Evolutionary conservation across 2,329 filamentous ascomycete species (phyloP), one percentile per base, ranked within the genome.

Genomic region (Cytospora schulzeri): DNA sequence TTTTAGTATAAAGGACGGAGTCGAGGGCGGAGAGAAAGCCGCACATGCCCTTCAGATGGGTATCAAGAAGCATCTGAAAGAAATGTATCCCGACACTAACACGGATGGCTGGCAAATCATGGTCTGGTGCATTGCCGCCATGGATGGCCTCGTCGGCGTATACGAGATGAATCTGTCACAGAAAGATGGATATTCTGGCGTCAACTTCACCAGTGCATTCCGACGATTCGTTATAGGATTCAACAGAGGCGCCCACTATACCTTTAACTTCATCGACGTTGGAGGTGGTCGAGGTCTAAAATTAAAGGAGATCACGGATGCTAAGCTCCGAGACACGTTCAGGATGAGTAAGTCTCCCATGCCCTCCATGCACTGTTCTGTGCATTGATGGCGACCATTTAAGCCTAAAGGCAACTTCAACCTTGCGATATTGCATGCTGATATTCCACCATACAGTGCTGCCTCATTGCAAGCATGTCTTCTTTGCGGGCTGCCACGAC

Each of bases 401-500:
- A 33, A 17, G 17, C 35, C 1, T 12, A 38, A 38, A 6, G 6
- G 17, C 3, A 11, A 33, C 31, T 38, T 38, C 35, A 12, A 19
- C 35, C 17, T 2, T 14, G 5, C 6, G 35, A 19, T 38, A 15
- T 19, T n/a, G 9, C 19, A 45, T 57, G 19, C 55, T 57, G 35
- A 57, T 35, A 24, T 26, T 5, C 14, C 29, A 7, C 11, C 6
- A 14, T n/a, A 4, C 24, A 57, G 55, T 57, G 35, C 41, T 57
- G 14, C 55, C 55, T 19, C 55, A 45, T 28, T 57, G 55, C 22
- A 57, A 57, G 48, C 55, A 57, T 45, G 55, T 57, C 9, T 57
- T 57, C 55, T 57, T 57, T 28, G 55, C 55, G 12, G 55, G 55
- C 17, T 45, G 33, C n/a, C 55, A 57, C 55, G 55, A 57, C 33